phyloP scores from a whole-genome alignment of 768 basidiomycete genomes.

The Phylloporus sp. region DNA sequence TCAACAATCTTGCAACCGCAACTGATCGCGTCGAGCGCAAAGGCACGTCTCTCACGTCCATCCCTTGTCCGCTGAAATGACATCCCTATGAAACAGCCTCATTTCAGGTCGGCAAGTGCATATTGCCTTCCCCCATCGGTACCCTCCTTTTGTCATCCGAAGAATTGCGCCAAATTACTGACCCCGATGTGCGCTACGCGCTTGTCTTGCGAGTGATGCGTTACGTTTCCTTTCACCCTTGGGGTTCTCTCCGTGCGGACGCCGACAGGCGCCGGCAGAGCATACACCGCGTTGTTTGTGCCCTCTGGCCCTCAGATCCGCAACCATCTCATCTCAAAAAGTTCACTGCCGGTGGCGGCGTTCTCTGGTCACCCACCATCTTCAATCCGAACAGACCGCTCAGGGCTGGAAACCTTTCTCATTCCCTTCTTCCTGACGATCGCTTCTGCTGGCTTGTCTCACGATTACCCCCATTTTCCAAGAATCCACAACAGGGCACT shows the following conservation, averaged over 20 bases:
- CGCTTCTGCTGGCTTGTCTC: conserved; percentile 58
- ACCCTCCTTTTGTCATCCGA: conserved; percentile 46
- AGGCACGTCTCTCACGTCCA: conserved; percentile 33
- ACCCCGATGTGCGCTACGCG: conserved; percentile 35
- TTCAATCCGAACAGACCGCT: conserved; percentile 25
- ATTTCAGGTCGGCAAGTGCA: conserved; percentile 33
- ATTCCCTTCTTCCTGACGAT: conserved; percentile 16
- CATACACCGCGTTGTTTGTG: conserved; percentile 44
- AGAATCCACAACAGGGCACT: conserved; percentile 26
- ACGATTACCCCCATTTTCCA: conserved; percentile 48
- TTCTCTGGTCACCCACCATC: conserved; percentile 58
- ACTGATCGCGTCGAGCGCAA: conserved; percentile 41
- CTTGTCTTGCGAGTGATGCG: conserved; percentile 58
- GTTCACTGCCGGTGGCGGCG: conserved; percentile 59
- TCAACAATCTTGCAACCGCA: conserved; percentile 33
- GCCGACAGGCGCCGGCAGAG: conserved; percentile 47
- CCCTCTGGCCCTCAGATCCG: conserved; percentile 43
- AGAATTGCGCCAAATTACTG: conserved; percentile 31
- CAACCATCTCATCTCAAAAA: conserved; percentile 18
- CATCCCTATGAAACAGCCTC: conserved; percentile 42
- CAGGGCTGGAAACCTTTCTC: conserved; percentile 15
- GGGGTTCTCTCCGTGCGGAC: conserved; percentile 69
- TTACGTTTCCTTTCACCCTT: conserved; percentile 68
- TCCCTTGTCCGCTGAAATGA: conserved; percentile 1
- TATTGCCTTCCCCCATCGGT: conserved; percentile 44